phyloP scores from a whole-genome alignment of 2,329 filamentous ascomycete genomes.

The Nemania sp. region DNA sequence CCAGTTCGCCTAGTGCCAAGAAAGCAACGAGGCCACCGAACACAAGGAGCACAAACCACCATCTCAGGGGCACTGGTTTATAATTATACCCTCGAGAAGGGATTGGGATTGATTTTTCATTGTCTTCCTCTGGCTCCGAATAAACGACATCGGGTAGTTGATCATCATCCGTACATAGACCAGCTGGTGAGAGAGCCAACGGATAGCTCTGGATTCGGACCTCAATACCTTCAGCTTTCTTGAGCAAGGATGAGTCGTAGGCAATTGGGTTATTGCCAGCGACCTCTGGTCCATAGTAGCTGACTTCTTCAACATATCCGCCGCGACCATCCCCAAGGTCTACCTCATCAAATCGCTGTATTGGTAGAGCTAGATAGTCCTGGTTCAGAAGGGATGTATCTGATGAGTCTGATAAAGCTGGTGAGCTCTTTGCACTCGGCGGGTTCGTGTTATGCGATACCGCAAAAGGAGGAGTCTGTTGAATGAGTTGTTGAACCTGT shows the following conservation, averaged over 20 bases:
- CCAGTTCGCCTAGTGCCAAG: conserved; percentile 35
- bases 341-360: conserved; percentile 29
- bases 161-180: conserved; percentile 28
- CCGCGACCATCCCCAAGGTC: conserved; percentile 22
- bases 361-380: conserved; percentile 31
- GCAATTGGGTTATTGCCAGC: not conserved
- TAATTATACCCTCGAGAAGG: conserved; percentile 30
- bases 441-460: conserved; percentile 3
- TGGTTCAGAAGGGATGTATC: conserved; percentile 27
- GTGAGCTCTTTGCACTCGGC: conserved; percentile 24
- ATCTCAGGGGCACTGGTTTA: conserved; percentile 29
- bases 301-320: conserved; percentile 23
- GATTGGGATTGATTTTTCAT: conserved; percentile 22
- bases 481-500: conserved; percentile 30
- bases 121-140: conserved; percentile 29
- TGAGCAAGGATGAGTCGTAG: conserved; percentile 21
- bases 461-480: conserved; percentile 14
- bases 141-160: conserved; percentile 25
- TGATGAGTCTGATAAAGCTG: conserved; percentile 32
- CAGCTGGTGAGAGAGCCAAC: conserved; percentile 22
- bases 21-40: conserved; percentile 28
- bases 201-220: conserved; percentile 21
- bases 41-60: conserved; percentile 24
- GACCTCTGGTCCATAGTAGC: conserved; percentile 30
- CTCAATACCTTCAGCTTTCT: conserved; percentile 30